Base-by-base conservation (phyloP, 2,329 filamentous ascomycete genomes). In the Fusarium chaquense region DNA sequence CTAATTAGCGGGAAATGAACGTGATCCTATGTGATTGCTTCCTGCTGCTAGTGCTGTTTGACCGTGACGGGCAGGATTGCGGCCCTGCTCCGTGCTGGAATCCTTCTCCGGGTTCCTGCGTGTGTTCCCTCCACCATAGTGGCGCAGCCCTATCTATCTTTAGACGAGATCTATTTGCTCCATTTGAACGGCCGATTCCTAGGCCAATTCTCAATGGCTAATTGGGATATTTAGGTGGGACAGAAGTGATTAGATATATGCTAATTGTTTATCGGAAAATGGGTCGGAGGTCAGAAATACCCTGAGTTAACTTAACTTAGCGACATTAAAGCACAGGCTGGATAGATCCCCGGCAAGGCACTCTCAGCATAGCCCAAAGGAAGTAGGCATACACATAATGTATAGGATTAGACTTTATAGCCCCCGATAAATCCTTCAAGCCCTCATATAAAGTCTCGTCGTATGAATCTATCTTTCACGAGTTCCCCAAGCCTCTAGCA, bases 301-400 rank as follows among this genome's bases (percentile, higher is more conserved):
- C 28, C 8, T 28, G 28, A 28, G 9, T 28, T 28, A 28, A 28
- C 28, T 28, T 28, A 28, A 28, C 28, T 28, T 43, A 43, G 11
- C 2, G 7, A 43, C 35, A 28, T 41, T 24, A 18, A 44, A 44
- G 41, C 41, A 26, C 22, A 44, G 22, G 15, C 41, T 26, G 3
- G 9, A 26, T 26, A 9, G 16, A 3, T 26, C 41, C 4, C 2
- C 22, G 43, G 43, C 24, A 6, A 24, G 46, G 32, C 46, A 50
- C 11, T 53, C 38, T 53, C 20, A n/a, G 50, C 50, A 53, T 20
- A 53, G 6, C 50, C 50, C 50, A 38, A 53, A 53, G 50, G 38
- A 43, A 16, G 26, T n/a, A 6, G 26, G 38, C 16, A 43, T 43
- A 53, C 38, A 43, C 33, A 53, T 28, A 20, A 53, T 53, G 38